These are phyloP conservation scores for Apiospora kogelbergensis DNA, from an alignment of 2,329 filamentous ascomycete genomes.

Conservation along the genomic window DNA sequence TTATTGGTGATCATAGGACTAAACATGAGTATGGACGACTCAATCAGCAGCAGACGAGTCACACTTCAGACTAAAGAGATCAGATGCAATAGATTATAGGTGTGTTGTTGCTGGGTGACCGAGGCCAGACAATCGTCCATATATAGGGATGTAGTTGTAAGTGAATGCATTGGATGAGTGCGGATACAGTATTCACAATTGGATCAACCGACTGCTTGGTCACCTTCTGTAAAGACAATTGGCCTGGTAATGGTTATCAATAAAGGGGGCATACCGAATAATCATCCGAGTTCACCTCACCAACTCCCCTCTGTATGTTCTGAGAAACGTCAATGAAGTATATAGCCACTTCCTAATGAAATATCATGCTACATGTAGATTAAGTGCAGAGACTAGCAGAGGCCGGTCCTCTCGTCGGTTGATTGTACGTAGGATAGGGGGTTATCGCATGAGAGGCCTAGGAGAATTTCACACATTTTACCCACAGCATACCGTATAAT, in stretches of 20 bases:
- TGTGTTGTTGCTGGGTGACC: neutral
- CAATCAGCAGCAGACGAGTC: neutral
- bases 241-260: neutral
- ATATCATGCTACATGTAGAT: neutral
- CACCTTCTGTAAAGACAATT: neutral
- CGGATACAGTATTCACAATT: neutral
- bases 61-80: neutral
- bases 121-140: neutral
- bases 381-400: too few relatives aligned
- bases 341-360: too few relatives aligned
- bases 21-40: neutral
- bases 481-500: neutral
- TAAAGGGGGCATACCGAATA: neutral
- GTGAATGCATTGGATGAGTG: neutral
- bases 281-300: neutral
- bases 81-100: neutral
- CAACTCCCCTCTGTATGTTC: neutral
- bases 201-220: neutral
- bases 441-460: neutral
- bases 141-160: neutral
- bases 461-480: neutral
- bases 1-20: neutral
- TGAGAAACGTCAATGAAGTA: too few relatives aligned
- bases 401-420: neutral
- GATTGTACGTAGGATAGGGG: neutral